phyloP scores from a whole-genome alignment of 495 filamentous ascomycete species.

The Penicillium roqueforti region DNA sequence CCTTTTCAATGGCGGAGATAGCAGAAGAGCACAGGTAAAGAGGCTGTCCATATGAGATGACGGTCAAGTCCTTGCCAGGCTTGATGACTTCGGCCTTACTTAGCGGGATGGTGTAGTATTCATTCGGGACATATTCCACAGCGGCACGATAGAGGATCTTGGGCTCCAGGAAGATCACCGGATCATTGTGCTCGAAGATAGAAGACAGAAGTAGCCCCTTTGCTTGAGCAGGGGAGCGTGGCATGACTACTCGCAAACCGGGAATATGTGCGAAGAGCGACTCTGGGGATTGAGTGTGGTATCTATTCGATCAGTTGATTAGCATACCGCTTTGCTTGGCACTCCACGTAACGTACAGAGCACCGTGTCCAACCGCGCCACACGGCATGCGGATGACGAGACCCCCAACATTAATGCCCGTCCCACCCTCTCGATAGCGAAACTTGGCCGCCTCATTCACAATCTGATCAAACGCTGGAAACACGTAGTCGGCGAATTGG shows the following conservation, averaged over 20 bases:
- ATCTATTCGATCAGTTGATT: slow-evolving; percentile 40
- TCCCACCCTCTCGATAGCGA: slow-evolving; percentile 76
- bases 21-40: slow-evolving; percentile 83
- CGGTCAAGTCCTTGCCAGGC: slow-evolving; percentile 75
- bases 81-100: slow-evolving; percentile 87
- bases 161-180: slow-evolving; percentile 94
- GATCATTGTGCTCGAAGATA: slow-evolving; percentile 79
- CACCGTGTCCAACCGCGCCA: slow-evolving; percentile 93
- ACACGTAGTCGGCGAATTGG: slow-evolving; percentile 98
- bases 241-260: slow-evolving; percentile 84
- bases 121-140: slow-evolving; percentile 87
- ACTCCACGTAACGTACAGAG: slow-evolving; percentile 56
- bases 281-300: slow-evolving; percentile 94
- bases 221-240: slow-evolving; percentile 83
- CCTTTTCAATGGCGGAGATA: slow-evolving; percentile 74
- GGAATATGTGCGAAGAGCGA: slow-evolving; percentile 89
- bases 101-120: slow-evolving; percentile 76
- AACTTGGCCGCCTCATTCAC: slow-evolving; percentile 97
- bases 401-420: slow-evolving; percentile 65
- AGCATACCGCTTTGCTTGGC: background rate
- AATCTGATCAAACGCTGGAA: slow-evolving; percentile 93
- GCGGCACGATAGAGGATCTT: slow-evolving; percentile 94
- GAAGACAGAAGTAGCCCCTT: slow-evolving; percentile 81
- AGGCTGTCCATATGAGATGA: slow-evolving; percentile 89
- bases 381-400: slow-evolving; percentile 92